phyloP scores from a whole-genome alignment of 495 filamentous ascomycete species.

The Podospora comata region DNA sequence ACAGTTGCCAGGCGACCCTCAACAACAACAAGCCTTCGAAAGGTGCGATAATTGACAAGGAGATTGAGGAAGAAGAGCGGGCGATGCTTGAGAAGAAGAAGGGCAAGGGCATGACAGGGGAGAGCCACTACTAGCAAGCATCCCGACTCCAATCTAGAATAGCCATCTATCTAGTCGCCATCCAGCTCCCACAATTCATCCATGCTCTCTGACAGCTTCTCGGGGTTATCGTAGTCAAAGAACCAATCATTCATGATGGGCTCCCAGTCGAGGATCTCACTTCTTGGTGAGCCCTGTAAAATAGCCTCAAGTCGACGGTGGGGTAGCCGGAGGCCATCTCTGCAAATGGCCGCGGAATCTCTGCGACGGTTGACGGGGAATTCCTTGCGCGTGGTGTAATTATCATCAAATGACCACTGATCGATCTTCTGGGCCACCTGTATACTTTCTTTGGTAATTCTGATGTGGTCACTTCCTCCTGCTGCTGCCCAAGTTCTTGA shows the following conservation, averaged over 20 bases:
- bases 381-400: no score
- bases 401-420: no score
- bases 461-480: no score
- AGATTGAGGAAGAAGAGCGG: slow-evolving; percentile 27
- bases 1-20: slow-evolving; percentile 18
- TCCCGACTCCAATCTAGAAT: no score
- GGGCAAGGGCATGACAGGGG: slow-evolving; percentile 2
- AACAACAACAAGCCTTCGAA: slow-evolving; percentile 25
- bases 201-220: no score
- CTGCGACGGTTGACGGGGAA: no score
- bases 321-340: no score
- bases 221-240: neutral
- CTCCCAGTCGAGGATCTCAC: neutral
- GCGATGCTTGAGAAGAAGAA: slow-evolving; percentile 25
- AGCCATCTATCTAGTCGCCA: no score
- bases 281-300: neutral
- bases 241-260: neutral
- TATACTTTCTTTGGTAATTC: neutral
- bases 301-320: neutral
- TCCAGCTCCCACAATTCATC: no score
- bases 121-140: neutral
- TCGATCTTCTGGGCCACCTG: no score
- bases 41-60: slow-evolving; percentile 31
- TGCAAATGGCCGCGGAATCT: no score
- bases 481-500: neutral